phyloP scores from a whole-genome alignment of 2,329 filamentous ascomycete species.

The Fusarium nematophilum region DNA sequence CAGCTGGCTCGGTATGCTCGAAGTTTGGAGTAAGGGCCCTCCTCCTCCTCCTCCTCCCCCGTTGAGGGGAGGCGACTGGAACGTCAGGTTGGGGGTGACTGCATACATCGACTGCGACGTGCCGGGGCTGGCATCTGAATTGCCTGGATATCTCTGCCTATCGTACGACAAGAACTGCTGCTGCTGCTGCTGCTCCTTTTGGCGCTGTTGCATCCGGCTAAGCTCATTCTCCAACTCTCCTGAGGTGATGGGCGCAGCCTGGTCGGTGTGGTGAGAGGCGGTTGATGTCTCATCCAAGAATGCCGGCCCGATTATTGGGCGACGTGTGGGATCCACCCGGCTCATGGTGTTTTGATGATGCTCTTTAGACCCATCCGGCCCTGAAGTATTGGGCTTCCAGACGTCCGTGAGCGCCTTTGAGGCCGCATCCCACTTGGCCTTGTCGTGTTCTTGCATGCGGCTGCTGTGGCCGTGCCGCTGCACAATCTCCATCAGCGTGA shows the following conservation, averaged over 20 bases:
- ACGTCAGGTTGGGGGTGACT: constrained; percentile 39
- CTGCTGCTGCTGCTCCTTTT: constrained; percentile 37
- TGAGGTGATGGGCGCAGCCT: constrained; percentile 36
- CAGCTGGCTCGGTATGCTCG: constrained; percentile 37
- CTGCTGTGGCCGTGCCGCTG: constrained; percentile 45
- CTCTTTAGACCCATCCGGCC: constrained; percentile 33
- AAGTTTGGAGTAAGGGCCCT: constrained; percentile 34
- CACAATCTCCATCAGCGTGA: constrained; percentile 50
- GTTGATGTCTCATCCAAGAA: constrained; percentile 46
- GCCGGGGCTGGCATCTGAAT: constrained; percentile 34
- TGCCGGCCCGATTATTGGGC: constrained; percentile 28
- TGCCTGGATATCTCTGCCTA: constrained; percentile 32
- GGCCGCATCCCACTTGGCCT: constrained; percentile 46
- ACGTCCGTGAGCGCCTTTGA: constrained; percentile 42
- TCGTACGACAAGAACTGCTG: constrained; percentile 38
- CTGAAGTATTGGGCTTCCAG: constrained; percentile 38
- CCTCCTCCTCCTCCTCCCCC: too few species aligned
- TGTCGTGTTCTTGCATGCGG: constrained; percentile 50
- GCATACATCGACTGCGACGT: constrained; percentile 39
- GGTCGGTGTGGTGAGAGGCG: constrained; percentile 39
- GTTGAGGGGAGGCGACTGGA: constrained; percentile 37
- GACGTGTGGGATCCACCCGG: constrained; percentile 30
- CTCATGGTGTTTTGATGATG: constrained; percentile 28
- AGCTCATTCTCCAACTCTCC: constrained; percentile 40
- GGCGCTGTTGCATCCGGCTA: constrained; percentile 36